Base-by-base conservation (phyloP, 257 asterid species). In the Lycium barbarum region DNA sequence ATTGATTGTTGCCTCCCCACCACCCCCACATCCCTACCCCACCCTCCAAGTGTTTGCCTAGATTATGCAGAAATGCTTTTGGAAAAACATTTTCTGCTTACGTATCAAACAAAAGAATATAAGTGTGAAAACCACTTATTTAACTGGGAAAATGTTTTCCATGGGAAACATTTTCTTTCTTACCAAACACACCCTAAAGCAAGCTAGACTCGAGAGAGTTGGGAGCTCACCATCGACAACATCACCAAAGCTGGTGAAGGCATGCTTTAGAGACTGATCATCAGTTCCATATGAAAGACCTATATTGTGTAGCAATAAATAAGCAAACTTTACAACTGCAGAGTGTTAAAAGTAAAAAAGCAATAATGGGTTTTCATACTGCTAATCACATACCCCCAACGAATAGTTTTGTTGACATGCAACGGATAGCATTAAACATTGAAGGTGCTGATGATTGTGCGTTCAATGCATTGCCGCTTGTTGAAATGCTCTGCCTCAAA, bases 281-380 rank as follows among this genome's bases (percentile, higher is more conserved):
- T 94, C 94, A 73, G 97, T 91, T 81, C 90, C 91, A 78, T 83
- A 93, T 9, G 98, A 92, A 43, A 96, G 98, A 67, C 99, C 99
- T 96, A 43, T 72, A 18, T 49, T 2, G 43, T 7, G 33, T 17
- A 84, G 4, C 26, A 73, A 47, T 4, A 74, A 71, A 71, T 8
- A 43, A 54, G 47, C 66, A 33, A 7, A 53, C 17, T 22, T 43
- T 2, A 40, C 22, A 83, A 68, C n/a, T 9, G 20, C 26, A 0
- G 1, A 20, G 13, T 12, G 10, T 74, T 49, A 14, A 73, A 26
- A 26, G 33, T 20, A 1, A 11, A 74, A 57, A 49, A 74, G 2
- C 40, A 20, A 47, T 17, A 6, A 57, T 3, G 14, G 22, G 5
- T 49, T 74, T 74, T 49, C 43, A 49, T 3, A 74, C 61, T 20